Evolutionary conservation across 139 green algal genomes (phyloP).

Genomic region (Chlamydomonas sp.): DNA sequence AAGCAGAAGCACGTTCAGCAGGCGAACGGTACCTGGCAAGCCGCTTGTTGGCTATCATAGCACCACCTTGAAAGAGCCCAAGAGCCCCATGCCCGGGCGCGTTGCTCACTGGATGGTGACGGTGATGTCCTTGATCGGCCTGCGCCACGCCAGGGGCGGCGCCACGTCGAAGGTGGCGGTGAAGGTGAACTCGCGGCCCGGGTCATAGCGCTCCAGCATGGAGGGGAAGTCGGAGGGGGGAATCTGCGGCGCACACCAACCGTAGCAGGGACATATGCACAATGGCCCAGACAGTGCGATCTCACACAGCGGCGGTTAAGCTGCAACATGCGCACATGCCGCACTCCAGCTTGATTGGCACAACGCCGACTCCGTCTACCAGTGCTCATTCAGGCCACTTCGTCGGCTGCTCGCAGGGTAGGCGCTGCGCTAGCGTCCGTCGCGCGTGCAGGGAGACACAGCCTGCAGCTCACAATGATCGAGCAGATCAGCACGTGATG

Average conservation of each 20-base stretch:
- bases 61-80: not conserved
- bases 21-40: not conserved
- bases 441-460: too few species aligned
- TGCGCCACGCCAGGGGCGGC: conserved; percentile 66
- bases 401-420: too few species aligned
- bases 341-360: too few species aligned
- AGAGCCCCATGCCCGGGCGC: not conserved
- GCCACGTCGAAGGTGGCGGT: conserved; percentile 24
- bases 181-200: conserved; percentile 7
- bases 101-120: conserved; percentile 60
- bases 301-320: too few species aligned
- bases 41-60: not conserved
- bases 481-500: too few species aligned
- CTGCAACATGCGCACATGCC: too few species aligned
- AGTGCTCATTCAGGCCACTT: too few species aligned
- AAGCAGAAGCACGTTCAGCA: not conserved
- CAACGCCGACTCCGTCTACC: too few species aligned
- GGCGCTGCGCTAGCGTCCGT: too few species aligned
- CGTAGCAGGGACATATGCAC: not conserved
- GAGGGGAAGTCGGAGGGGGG: not conserved
- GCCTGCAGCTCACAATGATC: too few species aligned
- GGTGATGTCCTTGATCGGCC: conserved; percentile 67
- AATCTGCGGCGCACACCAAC: not conserved
- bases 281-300: too few species aligned
- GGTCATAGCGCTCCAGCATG: conserved; percentile 29